A percentile compares a stretch with the other conserved stretches of the same genome.
phyloP scores from a whole-genome alignment of 306 rosid species.

The Hippophae rhamnoides region DNA sequence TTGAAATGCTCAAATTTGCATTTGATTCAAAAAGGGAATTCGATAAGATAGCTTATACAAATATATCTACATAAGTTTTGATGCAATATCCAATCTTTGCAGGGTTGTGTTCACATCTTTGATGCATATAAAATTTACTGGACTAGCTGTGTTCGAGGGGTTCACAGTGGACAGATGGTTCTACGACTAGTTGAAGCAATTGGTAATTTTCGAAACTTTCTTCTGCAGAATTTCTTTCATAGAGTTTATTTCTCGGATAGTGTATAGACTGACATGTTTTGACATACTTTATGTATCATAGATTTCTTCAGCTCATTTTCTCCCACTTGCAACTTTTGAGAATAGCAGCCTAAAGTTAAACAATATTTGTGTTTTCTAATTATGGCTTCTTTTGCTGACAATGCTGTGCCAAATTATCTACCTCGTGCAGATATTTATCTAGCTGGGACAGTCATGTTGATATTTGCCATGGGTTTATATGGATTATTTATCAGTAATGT shows the following conservation, averaged over 20 bases:
- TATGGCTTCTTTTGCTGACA: conserved; percentile 4
- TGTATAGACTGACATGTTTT: background rate
- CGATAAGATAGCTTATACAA: background rate
- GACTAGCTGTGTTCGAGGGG: conserved; percentile 82
- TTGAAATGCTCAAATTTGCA: too few relatives aligned
- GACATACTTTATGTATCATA: background rate
- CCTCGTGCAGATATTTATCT: conserved; percentile 85
- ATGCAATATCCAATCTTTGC: conserved; percentile 24
- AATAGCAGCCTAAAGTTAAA: background rate
- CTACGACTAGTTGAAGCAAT: conserved; percentile 86
- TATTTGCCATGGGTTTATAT: conserved; percentile 88
- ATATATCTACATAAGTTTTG: background rate
- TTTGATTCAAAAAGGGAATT: background rate
- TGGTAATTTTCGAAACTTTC: conserved; percentile 35
- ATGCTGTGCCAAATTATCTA: conserved; percentile 11
- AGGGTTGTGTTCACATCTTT: conserved; percentile 75
- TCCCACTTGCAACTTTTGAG: conserved; percentile 1
- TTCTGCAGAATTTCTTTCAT: conserved; percentile 1
- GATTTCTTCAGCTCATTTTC: conserved; percentile 6
- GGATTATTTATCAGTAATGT: conserved; percentile 81
- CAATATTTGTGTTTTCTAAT: background rate
- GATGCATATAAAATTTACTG: conserved; percentile 92
- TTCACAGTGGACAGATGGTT: conserved; percentile 89
- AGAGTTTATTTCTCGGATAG: background rate
- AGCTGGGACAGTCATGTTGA: conserved; percentile 96